phyloP scores from a whole-genome alignment of 805 yeast genomes.

The Tetrapisispora taiwanensis region DNA sequence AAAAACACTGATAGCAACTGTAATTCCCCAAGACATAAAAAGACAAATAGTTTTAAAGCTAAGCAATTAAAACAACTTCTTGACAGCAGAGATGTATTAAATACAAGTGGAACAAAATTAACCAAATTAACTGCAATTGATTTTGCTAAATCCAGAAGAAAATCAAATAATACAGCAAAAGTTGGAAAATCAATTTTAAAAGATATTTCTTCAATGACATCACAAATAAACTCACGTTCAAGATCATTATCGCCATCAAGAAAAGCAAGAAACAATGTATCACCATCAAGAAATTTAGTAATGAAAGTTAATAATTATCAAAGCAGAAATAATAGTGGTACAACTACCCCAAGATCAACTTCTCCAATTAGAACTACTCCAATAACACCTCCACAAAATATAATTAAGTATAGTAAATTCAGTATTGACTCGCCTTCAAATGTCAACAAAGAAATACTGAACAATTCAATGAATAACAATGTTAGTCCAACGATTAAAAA shows the following conservation, averaged over 20 bases:
- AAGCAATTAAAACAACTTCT: constrained; percentile 26
- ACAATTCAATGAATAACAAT: not conserved
- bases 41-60: constrained; percentile 30
- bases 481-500: not conserved
- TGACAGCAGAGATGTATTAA: constrained; percentile 22
- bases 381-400: constrained; percentile 1
- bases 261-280: not conserved
- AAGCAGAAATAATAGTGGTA: not conserved
- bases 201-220: not conserved
- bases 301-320: constrained; percentile 10
- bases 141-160: not conserved
- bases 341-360: constrained; percentile 3
- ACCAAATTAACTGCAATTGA: not conserved
- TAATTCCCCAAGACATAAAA: constrained; percentile 19
- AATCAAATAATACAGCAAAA: not conserved
- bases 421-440: constrained; percentile 14
- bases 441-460: not conserved
- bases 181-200: not conserved
- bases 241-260: constrained; percentile 4
- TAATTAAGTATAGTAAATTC: constrained; percentile 16
- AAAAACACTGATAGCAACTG: not conserved
- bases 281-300: constrained; percentile 13
- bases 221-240: not conserved
- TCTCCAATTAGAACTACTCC: constrained; percentile 4
- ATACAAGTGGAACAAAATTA: not conserved